phyloP scores from a whole-genome alignment of 1,139 yeast species.

The Kodamaea sp. region DNA sequence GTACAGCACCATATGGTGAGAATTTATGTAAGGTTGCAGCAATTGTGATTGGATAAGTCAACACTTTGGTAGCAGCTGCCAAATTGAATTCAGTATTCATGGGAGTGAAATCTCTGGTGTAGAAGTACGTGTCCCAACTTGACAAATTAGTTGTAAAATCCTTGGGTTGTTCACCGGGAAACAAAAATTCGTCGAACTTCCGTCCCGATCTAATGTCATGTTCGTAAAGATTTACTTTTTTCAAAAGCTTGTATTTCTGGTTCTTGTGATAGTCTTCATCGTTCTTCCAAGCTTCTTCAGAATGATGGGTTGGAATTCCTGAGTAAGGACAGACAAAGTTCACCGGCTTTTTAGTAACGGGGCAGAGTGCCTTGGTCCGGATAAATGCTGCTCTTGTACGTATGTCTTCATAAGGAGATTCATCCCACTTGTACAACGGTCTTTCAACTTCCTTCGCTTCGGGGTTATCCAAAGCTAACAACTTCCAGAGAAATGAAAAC shows the following conservation, averaged over 20 bases:
- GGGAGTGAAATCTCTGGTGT: slow-evolving; percentile 89
- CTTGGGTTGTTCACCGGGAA: slow-evolving; percentile 77
- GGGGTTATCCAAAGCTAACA: slow-evolving; percentile 38
- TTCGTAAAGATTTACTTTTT: slow-evolving; percentile 87
- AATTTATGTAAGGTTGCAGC: slow-evolving; percentile 80
- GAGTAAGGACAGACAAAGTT: slow-evolving; percentile 87
- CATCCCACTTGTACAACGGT: slow-evolving; percentile 63
- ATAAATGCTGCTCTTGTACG: slow-evolving; percentile 91
- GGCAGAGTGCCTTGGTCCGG: slow-evolving; percentile 85
- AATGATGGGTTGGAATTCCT: slow-evolving; percentile 96
- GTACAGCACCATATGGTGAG: slow-evolving; percentile 79
- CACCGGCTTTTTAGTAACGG: slow-evolving; percentile 80
- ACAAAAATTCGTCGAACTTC: slow-evolving; percentile 91
- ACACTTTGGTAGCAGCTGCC: slow-evolving; percentile 93
- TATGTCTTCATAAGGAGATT: slow-evolving; percentile 84
- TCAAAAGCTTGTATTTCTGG: slow-evolving; percentile 69
- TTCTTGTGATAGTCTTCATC: slow-evolving; percentile 73
- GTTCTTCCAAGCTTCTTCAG: slow-evolving; percentile 82
- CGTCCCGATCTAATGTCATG: slow-evolving; percentile 94
- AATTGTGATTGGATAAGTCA: slow-evolving; percentile 89
- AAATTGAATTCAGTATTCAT: slow-evolving; percentile 97
- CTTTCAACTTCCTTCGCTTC: slow-evolving; percentile 24
- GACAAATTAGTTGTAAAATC: slow-evolving; percentile 79
- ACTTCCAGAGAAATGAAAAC: slow-evolving; percentile 40
- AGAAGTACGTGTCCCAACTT: slow-evolving; percentile 91